Percentiles rank a stretch among this genome's conserved stretches.
phyloP scores from a whole-genome alignment of 306 rosid genomes.

The Hylodesmum podocarpum region DNA sequence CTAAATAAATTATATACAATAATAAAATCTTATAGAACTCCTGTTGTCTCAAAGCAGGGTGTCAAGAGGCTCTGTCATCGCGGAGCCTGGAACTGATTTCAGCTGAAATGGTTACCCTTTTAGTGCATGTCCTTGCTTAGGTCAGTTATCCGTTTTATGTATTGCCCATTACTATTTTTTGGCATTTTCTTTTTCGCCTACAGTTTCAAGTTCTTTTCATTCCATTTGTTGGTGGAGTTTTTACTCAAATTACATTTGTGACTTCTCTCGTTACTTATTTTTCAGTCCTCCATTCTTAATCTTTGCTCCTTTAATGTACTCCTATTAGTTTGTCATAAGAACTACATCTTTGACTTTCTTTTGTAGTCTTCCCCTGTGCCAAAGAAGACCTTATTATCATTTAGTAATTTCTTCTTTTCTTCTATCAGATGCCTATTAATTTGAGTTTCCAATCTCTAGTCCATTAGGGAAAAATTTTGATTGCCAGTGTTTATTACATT shows the following conservation, averaged over 20 bases:
- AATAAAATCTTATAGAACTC: conserved; percentile 75
- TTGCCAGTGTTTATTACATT: conserved; percentile 12
- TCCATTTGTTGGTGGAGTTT: conserved; percentile 47
- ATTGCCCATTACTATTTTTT: conserved; percentile 62
- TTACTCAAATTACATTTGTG: conserved; percentile 43
- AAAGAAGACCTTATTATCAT: not conserved
- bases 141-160: conserved; percentile 83
- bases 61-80: conserved; percentile 95
- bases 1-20: conserved; percentile 49
- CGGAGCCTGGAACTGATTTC: conserved; percentile 95
- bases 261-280: conserved; percentile 39
- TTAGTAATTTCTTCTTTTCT: conserved; percentile 1
- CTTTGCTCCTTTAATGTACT: conserved; percentile 27
- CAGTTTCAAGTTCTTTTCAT: conserved; percentile 49
- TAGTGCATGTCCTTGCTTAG: conserved; percentile 86
- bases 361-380: conserved; percentile 24
- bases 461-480: not conserved
- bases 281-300: conserved; percentile 28
- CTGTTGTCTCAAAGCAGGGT: conserved; percentile 97
- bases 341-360: conserved; percentile 24
- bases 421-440: conserved; percentile 18
- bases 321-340: conserved; percentile 19
- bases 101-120: conserved; percentile 93
- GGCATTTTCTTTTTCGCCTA: conserved; percentile 65
- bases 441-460: conserved; percentile 32